phyloP scores from a whole-genome alignment of 305 asterid species.

The Solanum chacoense region DNA sequence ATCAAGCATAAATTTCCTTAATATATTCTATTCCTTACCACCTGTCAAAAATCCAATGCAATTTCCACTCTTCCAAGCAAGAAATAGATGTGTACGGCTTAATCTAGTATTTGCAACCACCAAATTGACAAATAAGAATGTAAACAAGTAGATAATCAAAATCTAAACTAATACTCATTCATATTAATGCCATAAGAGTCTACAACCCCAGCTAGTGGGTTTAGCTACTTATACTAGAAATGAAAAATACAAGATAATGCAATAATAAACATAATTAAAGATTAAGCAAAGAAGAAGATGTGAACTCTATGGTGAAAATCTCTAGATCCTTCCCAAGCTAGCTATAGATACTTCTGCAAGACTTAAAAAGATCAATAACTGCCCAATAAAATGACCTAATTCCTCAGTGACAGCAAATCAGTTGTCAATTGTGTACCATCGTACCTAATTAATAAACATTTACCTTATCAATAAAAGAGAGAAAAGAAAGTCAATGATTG shows the following conservation, averaged over 20 bases:
- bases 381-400: neutral
- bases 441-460: neutral
- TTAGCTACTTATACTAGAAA: neutral
- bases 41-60: neutral
- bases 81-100: neutral
- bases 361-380: neutral
- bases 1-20: neutral
- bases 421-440: neutral
- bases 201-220: neutral
- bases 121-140: neutral
- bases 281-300: neutral
- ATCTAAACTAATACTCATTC: neutral
- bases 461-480: neutral
- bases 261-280: neutral
- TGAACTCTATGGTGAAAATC: neutral
- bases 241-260: neutral
- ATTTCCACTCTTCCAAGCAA: neutral
- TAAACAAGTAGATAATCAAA: neutral
- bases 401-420: neutral
- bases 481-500: neutral
- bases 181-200: neutral
- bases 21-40: neutral
- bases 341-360: neutral
- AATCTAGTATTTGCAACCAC: neutral
- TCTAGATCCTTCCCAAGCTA: neutral